Evolutionary conservation across 2,329 filamentous ascomycete species (phyloP).

Genomic region (Colletotrichum abscissum): DNA sequence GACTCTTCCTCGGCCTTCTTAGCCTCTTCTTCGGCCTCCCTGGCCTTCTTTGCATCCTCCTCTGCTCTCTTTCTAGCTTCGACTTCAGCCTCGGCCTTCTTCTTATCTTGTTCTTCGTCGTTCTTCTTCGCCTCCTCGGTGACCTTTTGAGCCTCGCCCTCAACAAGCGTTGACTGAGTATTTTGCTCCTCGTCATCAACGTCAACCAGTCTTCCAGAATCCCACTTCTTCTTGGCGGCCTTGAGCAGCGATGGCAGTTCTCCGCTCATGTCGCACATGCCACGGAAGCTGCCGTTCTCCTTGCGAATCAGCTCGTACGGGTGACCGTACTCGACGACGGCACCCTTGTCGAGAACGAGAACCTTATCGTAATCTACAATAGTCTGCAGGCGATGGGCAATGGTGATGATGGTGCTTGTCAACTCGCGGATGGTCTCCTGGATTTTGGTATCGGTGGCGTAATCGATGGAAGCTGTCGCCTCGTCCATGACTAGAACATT

Average conservation of each 20-base stretch:
- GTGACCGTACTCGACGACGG: slow-evolving; percentile 90
- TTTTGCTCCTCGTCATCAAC: slow-evolving; percentile 36
- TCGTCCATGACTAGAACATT: slow-evolving; percentile 99
- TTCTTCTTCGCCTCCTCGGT: slow-evolving; percentile 20
- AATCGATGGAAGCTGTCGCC: slow-evolving; percentile 97
- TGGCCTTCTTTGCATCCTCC: slow-evolving; percentile 21
- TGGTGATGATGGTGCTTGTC: slow-evolving; percentile 93
- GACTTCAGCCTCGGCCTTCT: slow-evolving; percentile 6
- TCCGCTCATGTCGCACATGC: slow-evolving; percentile 75
- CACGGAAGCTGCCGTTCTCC: slow-evolving; percentile 71
- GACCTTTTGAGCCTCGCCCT: slow-evolving; percentile 14
- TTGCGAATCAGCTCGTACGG: slow-evolving; percentile 84
- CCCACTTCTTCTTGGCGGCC: slow-evolving; percentile 67
- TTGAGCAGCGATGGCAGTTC: slow-evolving; percentile 63
- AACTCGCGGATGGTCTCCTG: slow-evolving; percentile 96
- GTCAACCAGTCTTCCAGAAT: slow-evolving; percentile 51
- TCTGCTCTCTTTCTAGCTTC: slow-evolving; percentile 22
- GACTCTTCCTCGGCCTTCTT: slow-evolving; percentile 17
- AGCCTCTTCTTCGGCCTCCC: slow-evolving; percentile 17
- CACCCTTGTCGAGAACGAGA: slow-evolving; percentile 89
- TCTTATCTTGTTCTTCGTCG: slow-evolving; percentile 6
- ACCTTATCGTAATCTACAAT: slow-evolving; percentile 99
- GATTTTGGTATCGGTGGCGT: slow-evolving; percentile 94
- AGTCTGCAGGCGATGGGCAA: slow-evolving; percentile 93
- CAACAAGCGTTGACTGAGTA: neutral